Base-by-base conservation (phyloP, 176 grass and related monocot genomes). In the Triticum monococcum region DNA sequence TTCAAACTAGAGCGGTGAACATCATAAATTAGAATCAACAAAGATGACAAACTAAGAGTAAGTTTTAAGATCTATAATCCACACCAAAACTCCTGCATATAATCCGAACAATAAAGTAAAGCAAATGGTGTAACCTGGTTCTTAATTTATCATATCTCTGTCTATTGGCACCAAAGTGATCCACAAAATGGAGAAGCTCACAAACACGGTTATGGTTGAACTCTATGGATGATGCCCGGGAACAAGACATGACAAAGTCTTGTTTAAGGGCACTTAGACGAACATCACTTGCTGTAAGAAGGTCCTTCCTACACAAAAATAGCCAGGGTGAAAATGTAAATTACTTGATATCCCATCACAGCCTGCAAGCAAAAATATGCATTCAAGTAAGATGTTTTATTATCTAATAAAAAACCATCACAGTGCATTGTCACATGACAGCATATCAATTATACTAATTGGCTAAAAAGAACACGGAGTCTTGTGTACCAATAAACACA, bases 211-310 rank as follows among this genome's bases (percentile, higher is more conserved):
- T 75, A 10, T 81, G 83, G 40, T 43, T 43, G 40, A 43, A 43
- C 38, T 2, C 9, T 1, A 2, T 43, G 40, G 40, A 43, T 43
- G 40, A 43, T 0, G 9, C 40, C 9, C 40, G 2, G 40, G 40
- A 3, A 43, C 40, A 43, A 43, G 40, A 90, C 59, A 74, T 90
- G 41, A 78, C 87, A 59, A 95, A 80, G 72, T 98, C 93, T 87
- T 98, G 91, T 82, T 98, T 93, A 78, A 98, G 89, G 77, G 91
- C 86, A 71, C 83, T 92, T 64, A 98, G 87, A 46, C 93, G 89
- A 77, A 95, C 87, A 83, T 95, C 96, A 75, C 95, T 98, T 8
- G 91, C 93, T 77, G 80, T 92, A 82, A 95, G 91, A 85, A 98
- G 89, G 66, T 98, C 93, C 81, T 93, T 95, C 78, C 91, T 95